These are phyloP conservation scores for Trypanosomatidae sp. DNA, from an alignment of 208 protist species.

Conservation along the genomic window DNA sequence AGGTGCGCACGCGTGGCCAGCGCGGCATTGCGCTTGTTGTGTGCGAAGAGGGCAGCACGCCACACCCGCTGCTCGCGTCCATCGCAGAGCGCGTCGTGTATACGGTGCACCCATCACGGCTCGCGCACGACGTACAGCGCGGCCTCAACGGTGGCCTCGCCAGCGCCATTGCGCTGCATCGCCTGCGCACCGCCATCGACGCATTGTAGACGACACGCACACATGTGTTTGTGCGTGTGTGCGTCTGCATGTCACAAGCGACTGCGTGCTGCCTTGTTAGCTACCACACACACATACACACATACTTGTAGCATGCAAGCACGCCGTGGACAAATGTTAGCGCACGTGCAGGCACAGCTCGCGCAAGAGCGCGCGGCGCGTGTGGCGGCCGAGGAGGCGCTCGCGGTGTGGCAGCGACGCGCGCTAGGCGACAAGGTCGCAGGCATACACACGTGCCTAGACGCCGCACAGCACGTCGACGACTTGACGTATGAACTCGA, in stretches of 20 bases:
- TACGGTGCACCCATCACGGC: conserved; percentile 16
- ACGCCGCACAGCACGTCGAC: too few relatives aligned
- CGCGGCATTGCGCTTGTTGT: conserved; percentile 51
- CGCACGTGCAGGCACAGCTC: too few relatives aligned
- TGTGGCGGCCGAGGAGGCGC: too few relatives aligned
- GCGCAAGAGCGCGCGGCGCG: too few relatives aligned
- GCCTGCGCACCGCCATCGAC: conserved; percentile 23
- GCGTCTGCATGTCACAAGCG: background rate
- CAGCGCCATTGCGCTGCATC: conserved; percentile 45
- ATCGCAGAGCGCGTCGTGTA: conserved; percentile 17
- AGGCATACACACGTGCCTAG: too few relatives aligned
- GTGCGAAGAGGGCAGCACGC: conserved; percentile 48
- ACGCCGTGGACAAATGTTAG: too few relatives aligned
- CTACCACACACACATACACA: background rate
- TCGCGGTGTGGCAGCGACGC: too few relatives aligned
- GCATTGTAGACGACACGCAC: background rate
- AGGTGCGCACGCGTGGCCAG: conserved; percentile 5
- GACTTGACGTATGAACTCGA: too few relatives aligned
- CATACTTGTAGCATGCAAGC: background rate
- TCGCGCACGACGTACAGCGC: conserved; percentile 25
- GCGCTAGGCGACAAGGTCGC: too few relatives aligned
- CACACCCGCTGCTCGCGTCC: conserved; percentile 16
- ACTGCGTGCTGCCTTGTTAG: background rate
- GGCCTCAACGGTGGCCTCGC: conserved; percentile 53
- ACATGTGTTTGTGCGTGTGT: background rate